Evolutionary conservation across 1,284 basidiomycete species (phyloP), one percentile per base, ranked within the genome.

Genomic region (Irpex lacteus): DNA sequence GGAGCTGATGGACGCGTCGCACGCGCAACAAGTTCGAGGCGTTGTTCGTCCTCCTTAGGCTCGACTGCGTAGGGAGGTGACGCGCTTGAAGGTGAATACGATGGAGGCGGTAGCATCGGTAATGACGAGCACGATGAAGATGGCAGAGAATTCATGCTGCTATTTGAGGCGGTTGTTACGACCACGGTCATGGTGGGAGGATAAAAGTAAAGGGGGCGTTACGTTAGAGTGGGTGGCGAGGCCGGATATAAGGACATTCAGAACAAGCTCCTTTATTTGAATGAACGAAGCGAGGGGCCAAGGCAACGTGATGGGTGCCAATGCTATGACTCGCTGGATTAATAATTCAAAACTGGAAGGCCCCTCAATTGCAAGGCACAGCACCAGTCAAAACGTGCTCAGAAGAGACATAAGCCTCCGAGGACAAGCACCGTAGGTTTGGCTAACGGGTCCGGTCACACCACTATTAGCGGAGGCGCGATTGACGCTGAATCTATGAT

Each of bases 1-100:
- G 57, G 57, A 15, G 38, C 19, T 4, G 64, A 61, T 3, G 65
- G 68, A 37, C 37, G 64, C 50, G 62, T 60, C 8, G 40, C 8
- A 15, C 74, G 71, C 11, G 68, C 60, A 2, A 70, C 69, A 49
- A 69, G 68, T 9, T 71, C 73, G 8, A 76, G 69, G 1, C 69
- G 68, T 59, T 67, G 63, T 59, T 76, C 75, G 18, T 67, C 68
- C 1, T 67, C 60, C 4, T 65, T 60, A 13, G 75, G 75, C 5
- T 71, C 63, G 44, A 63, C n/a, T 7, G 73, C 69, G 60, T 76
- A 76, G 6, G 50, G 8, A 2, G 75, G 75, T 3, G 71, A 70
- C 11, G 65, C 68, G 2, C 62, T 57, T 1, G 72, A 72, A 5
- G 75, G 73, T 2, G 70, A 68, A 64, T 76, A 76, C 5, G 63